A percentile compares a stretch with the other conserved stretches of the same genome.
Conservation (phyloP, 2,329 filamentous ascomycete genomes). For the Talaromyces sp. region DNA sequence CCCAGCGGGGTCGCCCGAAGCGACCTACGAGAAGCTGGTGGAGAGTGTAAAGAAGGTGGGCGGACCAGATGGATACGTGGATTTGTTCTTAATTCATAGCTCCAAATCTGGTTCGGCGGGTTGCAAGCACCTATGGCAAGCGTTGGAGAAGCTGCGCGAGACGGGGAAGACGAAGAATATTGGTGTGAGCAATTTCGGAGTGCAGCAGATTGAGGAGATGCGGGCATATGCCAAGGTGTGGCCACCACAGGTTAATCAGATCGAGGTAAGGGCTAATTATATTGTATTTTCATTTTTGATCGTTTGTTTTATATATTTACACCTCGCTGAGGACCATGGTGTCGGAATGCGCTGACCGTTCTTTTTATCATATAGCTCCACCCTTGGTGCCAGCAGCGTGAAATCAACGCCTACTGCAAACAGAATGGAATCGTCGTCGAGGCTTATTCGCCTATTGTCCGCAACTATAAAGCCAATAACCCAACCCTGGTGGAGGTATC, state of each 20-base stretch:
- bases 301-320: neutral
- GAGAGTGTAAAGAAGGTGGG: slow-evolving; percentile 67
- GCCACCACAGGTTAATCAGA: slow-evolving; percentile 74
- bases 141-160: slow-evolving; percentile 63
- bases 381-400: slow-evolving; percentile 70
- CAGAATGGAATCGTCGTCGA: slow-evolving; percentile 56
- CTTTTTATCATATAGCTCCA: slow-evolving; percentile 60
- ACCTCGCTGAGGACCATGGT: neutral
- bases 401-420: slow-evolving; percentile 59
- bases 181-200: slow-evolving; percentile 73
- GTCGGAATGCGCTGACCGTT: slow-evolving; percentile 1
- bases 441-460: slow-evolving; percentile 59
- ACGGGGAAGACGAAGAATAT: slow-evolving; percentile 66
- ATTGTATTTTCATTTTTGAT: neutral
- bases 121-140: slow-evolving; percentile 66
- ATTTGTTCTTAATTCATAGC: slow-evolving; percentile 72
- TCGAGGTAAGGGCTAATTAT: slow-evolving; percentile 58
- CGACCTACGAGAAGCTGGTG: slow-evolving; percentile 61
- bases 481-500: slow-evolving; percentile 65
- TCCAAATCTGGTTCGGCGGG: slow-evolving; percentile 58
- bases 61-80: slow-evolving; percentile 64
- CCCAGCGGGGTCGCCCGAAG: slow-evolving; percentile 56
- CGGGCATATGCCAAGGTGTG: slow-evolving; percentile 65
- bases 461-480: slow-evolving; percentile 73
- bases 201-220: slow-evolving; percentile 69